Evolutionary conservation across 2,329 filamentous ascomycete species (phyloP), one percentile per base, ranked within the genome.

Genomic region (Didymella pinodella): DNA sequence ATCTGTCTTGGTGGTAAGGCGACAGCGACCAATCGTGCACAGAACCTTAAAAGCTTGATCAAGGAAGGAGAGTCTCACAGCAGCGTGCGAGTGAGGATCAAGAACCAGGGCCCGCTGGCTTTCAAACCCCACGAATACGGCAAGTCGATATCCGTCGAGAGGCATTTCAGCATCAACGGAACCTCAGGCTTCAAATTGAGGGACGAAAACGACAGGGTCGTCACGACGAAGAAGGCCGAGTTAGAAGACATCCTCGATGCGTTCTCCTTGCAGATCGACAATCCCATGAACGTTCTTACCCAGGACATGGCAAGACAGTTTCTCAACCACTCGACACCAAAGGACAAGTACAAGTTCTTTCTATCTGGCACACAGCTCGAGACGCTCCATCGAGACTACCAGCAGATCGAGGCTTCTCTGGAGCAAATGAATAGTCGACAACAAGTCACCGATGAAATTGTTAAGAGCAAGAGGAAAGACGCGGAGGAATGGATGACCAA

Each of bases 291-390:
- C 59, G 91, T 98, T 7, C 83, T 99, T 18, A 97, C 93, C 0
- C 95, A 99, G 76, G 95, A 99, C 74, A 93, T 93, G 77, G 95
- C 95, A 11, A 88, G 95, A 11, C 91, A 96, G 58, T 99, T 99
- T 69, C 84, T 99, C 43, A 96, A 94, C 71, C 86, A 89, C 34
- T 94, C 95, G 12, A 90, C 88, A 2, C 86, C 93, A 0, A 81
- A 86, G 3, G 88, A 94, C 60, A 99, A 99, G 75, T 99, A 98
- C 82, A 95, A 92, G 66, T 97, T 97, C 71, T 99, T 99, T 73
- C 86, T 97, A 60, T 92, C 93, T 68, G 95, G 95, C 26, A 96
- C 97, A 0, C 93, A 98, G 69, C 85, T 99, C 0, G 92, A 98
- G 74, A 90, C 94, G 67, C 84, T 99, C 10, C 92, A 97, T 73